These are phyloP conservation scores for Solanum chacoense DNA, from an alignment of 305 asterid species.

Conservation along the genomic window DNA sequence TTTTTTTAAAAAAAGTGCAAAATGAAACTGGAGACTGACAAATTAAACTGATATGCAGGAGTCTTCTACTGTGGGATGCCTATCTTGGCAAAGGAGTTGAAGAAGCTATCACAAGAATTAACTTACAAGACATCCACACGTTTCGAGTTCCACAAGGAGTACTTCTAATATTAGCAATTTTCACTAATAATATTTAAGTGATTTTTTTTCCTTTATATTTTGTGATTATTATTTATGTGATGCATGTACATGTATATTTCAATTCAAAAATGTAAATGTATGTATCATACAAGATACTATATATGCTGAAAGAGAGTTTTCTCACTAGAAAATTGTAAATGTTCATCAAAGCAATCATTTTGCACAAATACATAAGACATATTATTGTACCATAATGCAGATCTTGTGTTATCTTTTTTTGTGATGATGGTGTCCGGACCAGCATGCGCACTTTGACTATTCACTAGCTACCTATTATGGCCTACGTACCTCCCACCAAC, in stretches of 20 bases:
- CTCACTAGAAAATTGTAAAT: neutral
- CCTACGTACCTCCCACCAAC: too few relatives aligned
- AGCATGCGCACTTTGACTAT: neutral
- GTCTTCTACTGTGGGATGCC: constrained; percentile 89
- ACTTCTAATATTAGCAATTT: constrained; percentile 31
- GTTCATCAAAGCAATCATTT: neutral
- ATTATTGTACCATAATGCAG: neutral
- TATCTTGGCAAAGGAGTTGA: constrained; percentile 71
- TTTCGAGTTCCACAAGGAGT: constrained; percentile 82
- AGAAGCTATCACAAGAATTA: constrained; percentile 60
- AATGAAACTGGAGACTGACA: neutral
- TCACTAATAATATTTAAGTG: neutral
- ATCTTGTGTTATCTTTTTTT: neutral
- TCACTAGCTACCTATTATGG: neutral
- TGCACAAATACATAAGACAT: neutral
- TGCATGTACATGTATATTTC: neutral
- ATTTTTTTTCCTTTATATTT: neutral
- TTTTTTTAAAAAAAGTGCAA: neutral
- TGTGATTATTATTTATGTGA: neutral
- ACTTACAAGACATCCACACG: constrained; percentile 72
- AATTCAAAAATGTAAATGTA: neutral
- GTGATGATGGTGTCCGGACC: too few relatives aligned
- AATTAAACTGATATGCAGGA: constrained; percentile 30
- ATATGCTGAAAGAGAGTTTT: neutral
- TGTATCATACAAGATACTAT: neutral